Evolutionary conservation across 805 yeast genomes (phyloP).

Genomic region (Nakazawaea ambrosiae): DNA sequence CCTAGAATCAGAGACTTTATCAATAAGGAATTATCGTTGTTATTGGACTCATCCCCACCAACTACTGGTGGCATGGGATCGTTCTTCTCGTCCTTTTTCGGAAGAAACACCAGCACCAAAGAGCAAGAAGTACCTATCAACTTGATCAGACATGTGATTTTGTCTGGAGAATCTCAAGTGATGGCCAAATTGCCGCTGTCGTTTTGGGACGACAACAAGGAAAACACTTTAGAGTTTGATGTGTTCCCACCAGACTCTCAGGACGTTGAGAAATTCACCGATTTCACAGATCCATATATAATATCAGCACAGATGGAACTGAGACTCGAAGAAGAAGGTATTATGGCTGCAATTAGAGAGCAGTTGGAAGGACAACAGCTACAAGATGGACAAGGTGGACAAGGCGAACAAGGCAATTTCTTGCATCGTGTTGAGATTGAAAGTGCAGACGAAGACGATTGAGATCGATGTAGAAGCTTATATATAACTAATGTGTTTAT

Average conservation of each 20-base stretch:
- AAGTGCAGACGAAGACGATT: no score
- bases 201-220: constrained; percentile 55
- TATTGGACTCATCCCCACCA: constrained; percentile 7
- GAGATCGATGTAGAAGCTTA: no score
- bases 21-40: constrained; percentile 29
- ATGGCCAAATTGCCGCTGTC: constrained; percentile 62
- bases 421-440: no score
- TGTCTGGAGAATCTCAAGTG: constrained; percentile 64
- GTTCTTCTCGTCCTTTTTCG: constrained; percentile 11
- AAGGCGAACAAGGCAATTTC: no score
- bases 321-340: constrained; percentile 23
- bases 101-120: not conserved
- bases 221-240: constrained; percentile 65
- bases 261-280: constrained; percentile 29
- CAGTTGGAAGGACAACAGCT: constrained; percentile 3
- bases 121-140: constrained; percentile 45
- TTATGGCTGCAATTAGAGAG: constrained; percentile 16
- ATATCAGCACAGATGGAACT: constrained; percentile 36
- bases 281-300: constrained; percentile 39
- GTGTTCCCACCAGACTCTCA: constrained; percentile 59
- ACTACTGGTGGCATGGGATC: not conserved
- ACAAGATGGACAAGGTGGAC: no score
- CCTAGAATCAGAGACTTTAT: constrained; percentile 37
- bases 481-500: no score
- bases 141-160: constrained; percentile 57